Conservation (phyloP, 345 rosid genomes). For the Aquilaria malaccensis region DNA sequence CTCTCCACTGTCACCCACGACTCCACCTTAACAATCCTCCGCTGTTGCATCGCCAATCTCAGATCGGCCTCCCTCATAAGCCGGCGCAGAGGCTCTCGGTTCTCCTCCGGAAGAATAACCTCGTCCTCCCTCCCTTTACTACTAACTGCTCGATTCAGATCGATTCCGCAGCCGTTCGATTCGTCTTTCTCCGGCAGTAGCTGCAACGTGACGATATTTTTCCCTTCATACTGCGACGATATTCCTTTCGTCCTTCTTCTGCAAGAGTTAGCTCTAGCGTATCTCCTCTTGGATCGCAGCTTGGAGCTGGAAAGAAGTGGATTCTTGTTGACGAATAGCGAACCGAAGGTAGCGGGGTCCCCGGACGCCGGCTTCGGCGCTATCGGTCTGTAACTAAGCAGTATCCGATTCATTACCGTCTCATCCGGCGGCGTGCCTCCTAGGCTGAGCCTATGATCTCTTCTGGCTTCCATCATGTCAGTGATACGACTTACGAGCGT, state of each 20-base stretch:
- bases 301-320: neutral
- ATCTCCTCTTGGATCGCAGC: slow-evolving; percentile 7
- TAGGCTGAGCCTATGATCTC: too few species aligned
- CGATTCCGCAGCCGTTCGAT: neutral
- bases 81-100: neutral
- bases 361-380: slow-evolving; percentile 14
- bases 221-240: neutral
- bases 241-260: neutral
- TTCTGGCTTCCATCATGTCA: too few species aligned
- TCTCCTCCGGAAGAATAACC: too few species aligned
- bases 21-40: slow-evolving; percentile 12
- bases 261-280: slow-evolving; percentile 4
- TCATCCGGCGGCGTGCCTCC: neutral
- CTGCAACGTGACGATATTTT: neutral
- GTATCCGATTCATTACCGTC: slow-evolving; percentile 11
- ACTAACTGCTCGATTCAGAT: neutral
- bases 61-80: too few species aligned
- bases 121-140: too few species aligned
- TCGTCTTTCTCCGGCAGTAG: too few species aligned
- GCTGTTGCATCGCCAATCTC: neutral
- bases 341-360: neutral
- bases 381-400: slow-evolving; percentile 17
- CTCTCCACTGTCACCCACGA: slow-evolving; percentile 45
- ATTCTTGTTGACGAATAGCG: neutral
- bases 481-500: too few species aligned